Evolutionary conservation across 495 filamentous ascomycete species (phyloP).

Genomic region (Penicillium verhagenii): DNA sequence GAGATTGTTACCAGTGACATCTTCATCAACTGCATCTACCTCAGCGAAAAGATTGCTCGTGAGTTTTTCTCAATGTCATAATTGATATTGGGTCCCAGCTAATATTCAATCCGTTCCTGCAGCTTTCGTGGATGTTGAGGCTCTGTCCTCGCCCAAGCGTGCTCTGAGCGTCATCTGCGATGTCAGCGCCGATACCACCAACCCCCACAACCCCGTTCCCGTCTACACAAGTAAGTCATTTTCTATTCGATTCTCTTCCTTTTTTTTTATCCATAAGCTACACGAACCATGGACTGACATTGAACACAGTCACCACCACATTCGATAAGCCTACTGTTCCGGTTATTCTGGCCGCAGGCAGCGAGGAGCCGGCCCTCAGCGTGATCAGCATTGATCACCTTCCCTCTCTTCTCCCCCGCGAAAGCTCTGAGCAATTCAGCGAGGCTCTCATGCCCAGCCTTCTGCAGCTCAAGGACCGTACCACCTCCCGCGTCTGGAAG

Average conservation of each 20-base stretch:
- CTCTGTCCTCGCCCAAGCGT: constrained; percentile 64
- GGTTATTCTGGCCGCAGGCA: constrained; percentile 51
- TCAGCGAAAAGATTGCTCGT: constrained; percentile 55
- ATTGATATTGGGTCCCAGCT: not conserved
- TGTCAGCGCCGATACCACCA: constrained; percentile 75
- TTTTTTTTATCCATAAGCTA: not conserved
- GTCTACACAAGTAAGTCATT: constrained; percentile 60
- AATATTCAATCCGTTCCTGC: not conserved
- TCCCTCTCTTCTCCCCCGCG: constrained; percentile 79
- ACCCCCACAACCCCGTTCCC: constrained; percentile 76
- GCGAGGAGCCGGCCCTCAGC: constrained; percentile 58
- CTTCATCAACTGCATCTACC: constrained; percentile 93
- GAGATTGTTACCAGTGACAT: constrained; percentile 73
- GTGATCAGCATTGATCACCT: constrained; percentile 92
- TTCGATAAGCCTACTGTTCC: constrained; percentile 83
- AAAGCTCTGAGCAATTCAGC: constrained; percentile 86
- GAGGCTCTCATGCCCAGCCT: constrained; percentile 75
- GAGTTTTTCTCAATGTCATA: not conserved
- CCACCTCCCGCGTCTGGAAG: constrained; percentile 72
- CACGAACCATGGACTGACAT: not conserved
- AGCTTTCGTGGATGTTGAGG: constrained; percentile 68
- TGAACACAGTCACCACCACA: constrained; percentile 58
- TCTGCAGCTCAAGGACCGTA: constrained; percentile 72
- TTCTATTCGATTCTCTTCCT: not conserved
- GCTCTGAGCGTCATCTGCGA: constrained; percentile 86